Base-by-base conservation (phyloP, 345 rosid species). In the Gossypium turneri region DNA sequence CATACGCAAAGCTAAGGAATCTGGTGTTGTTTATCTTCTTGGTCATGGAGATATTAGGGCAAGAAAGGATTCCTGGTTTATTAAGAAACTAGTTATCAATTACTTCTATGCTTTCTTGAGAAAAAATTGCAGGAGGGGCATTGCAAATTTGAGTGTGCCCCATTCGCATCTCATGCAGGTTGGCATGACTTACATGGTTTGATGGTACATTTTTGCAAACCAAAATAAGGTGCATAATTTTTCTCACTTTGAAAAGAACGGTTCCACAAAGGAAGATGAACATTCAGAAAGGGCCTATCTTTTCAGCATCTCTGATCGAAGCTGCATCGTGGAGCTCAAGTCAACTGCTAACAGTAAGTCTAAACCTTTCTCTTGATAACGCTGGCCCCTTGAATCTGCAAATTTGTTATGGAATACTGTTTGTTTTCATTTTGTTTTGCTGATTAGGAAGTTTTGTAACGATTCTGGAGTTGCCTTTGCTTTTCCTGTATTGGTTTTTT, bases 131-230 rank as follows among this genome's bases (percentile, higher is more conserved):
- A 80, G 99, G 74, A 91, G 98, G 84, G 99, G 98, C 67, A 88
- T 84, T 0, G 97, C 99, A 10, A 93, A 95, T 82, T 77, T 93
- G 85, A 96, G 95, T 3, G 97, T 93, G 56, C 99, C 98, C 52
- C 99, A 96, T 83, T 83, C 97, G 0, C 84, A 96, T 79, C 88
- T 96, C 59, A 93, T 96, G 94, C 98, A 96, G 85, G 99, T 95
- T 3, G 94, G 98, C 56, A 95, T 95, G 99, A 95, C 99, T 50
- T 96, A 96, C 85, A 96, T 92, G 99, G 99, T 96, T 74, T 96
- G 87, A 91, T 59, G 64, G 43, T 73, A 13, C 57, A 25, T 57
- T 58, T 74, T 72, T 44, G 72, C 57, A 25, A 59, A 20, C 58
- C 44, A 27, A 59, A 53, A 61, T 51, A 62, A 63, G 70, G 74